phyloP scores from a whole-genome alignment of 1,139 yeast species.

The Suhomyces bolitotheri region DNA sequence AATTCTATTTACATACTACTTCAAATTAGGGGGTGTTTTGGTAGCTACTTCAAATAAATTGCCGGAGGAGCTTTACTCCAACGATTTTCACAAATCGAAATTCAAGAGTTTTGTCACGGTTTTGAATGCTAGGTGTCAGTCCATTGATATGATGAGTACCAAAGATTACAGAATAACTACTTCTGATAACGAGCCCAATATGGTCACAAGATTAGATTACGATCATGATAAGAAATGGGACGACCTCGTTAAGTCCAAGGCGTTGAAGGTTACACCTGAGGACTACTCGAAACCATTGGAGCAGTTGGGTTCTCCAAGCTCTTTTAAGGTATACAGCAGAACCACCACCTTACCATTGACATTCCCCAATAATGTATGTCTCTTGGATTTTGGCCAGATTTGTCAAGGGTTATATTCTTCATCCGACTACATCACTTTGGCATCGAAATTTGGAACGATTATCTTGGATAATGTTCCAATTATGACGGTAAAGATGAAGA shows the following conservation, averaged over 20 bases:
- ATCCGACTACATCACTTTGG: slow-evolving; percentile 68
- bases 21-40: slow-evolving; percentile 71
- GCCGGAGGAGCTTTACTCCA: slow-evolving; percentile 70
- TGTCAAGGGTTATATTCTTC: slow-evolving; percentile 62
- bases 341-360: slow-evolving; percentile 48
- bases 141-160: slow-evolving; percentile 60
- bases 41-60: slow-evolving; percentile 72
- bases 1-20: slow-evolving; percentile 64
- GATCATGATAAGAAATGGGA: slow-evolving; percentile 41
- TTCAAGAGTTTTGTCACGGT: slow-evolving; percentile 59
- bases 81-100: slow-evolving; percentile 58
- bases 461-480: slow-evolving; percentile 64
- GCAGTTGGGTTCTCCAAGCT: slow-evolving; percentile 25
- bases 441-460: slow-evolving; percentile 57
- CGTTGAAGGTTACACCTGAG: slow-evolving; percentile 2
- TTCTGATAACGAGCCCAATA: slow-evolving; percentile 27
- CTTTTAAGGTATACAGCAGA: slow-evolving; percentile 58
- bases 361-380: slow-evolving; percentile 37
- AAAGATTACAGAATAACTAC: slow-evolving; percentile 56
- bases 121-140: slow-evolving; percentile 59
- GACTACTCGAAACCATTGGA: slow-evolving; percentile 17
- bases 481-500: slow-evolving; percentile 57
- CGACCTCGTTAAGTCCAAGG: slow-evolving; percentile 22
- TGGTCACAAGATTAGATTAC: slow-evolving; percentile 32
- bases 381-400: slow-evolving; percentile 54